phyloP scores from a whole-genome alignment of 345 rosid genomes.

The Xanthoceras sorbifolium region DNA sequence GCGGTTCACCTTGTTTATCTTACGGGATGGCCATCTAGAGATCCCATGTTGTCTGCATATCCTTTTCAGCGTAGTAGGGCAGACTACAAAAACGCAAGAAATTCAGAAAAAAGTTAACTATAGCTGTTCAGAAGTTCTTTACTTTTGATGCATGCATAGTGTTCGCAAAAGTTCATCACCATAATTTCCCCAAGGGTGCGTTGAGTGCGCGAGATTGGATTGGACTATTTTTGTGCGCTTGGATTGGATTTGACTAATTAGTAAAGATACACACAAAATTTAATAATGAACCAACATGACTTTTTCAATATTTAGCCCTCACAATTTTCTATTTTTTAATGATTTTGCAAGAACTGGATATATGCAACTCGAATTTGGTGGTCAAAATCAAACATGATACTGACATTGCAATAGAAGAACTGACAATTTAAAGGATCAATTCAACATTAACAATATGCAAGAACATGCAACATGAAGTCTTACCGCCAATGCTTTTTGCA shows the following conservation, averaged over 20 bases:
- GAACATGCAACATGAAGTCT: conserved; percentile 27
- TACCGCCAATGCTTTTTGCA: conserved; percentile 93
- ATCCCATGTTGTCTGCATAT: conserved; percentile 96
- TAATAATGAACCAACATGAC: not conserved
- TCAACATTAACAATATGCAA: not conserved
- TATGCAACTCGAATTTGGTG: not conserved
- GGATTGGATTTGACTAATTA: too few relatives aligned
- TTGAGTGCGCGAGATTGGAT: too few relatives aligned
- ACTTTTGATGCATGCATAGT: not conserved
- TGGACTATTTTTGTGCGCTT: too few relatives aligned
- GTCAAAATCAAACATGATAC: not conserved
- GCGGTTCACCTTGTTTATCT: conserved; percentile 88
- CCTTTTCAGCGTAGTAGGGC: conserved; percentile 93
- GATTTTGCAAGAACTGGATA: not conserved
- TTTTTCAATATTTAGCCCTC: not conserved
- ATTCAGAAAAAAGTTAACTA: conserved; percentile 19
- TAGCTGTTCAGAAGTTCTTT: not conserved
- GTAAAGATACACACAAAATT: not conserved
- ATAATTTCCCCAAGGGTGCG: not conserved
- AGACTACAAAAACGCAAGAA: conserved; percentile 50
- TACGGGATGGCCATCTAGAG: conserved; percentile 93
- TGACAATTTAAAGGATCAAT: not conserved
- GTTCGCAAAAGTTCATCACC: not conserved
- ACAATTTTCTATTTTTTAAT: not conserved
- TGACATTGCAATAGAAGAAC: not conserved